Base-by-base conservation (phyloP, 1,139 yeast species). In the Hyphopichia pseudoburtonii region DNA sequence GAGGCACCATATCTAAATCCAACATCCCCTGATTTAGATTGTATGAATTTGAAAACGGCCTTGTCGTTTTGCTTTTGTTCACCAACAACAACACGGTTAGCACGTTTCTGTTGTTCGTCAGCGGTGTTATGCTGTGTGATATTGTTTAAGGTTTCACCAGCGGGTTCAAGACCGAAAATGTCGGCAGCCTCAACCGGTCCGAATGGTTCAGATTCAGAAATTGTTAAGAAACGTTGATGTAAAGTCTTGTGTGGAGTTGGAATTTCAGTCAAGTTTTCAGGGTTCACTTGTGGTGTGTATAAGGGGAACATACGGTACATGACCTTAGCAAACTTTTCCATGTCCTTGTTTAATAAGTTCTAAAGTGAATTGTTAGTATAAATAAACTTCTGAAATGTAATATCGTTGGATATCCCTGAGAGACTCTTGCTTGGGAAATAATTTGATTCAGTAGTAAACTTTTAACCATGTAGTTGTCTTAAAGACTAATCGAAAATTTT, bases 171-270 rank as follows among this genome's bases (percentile, higher is more conserved):
- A 32, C 77, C 89, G 49, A 87, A 78, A 31, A 86, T 76, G 43
- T 80, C 70, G 35, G 98, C 96, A n/a, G 98, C 97, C 56, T 92
- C 97, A 7, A 89, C 76, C 6, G 97, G 96, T 4, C 97, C 97
- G 60, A 90, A 90, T n/a, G 96, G 96, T 64, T 89, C 95, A 16
- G 90, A 82, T 65, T 92, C 97, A 11, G 96, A 92, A 57, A 92
- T 83, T 17, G 95, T 85, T 57, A 88, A 66, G 68, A 89, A 90
- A 47, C 95, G 75, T 50, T 94, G 90, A 45, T 81, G 82, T 46
- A 84, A 72, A 3, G 96, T 86, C 62, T 84, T 87, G 47, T 80
- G 77, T 17, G 97, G 96, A 39, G 87, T 81, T 23, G 97, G 96
- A 69, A 90, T 87, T 71, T 92, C 97, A n/a, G 96, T 85, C 57